Conservation (phyloP, 2,329 filamentous ascomycete genomes). For the Penicillium corylophilum region DNA sequence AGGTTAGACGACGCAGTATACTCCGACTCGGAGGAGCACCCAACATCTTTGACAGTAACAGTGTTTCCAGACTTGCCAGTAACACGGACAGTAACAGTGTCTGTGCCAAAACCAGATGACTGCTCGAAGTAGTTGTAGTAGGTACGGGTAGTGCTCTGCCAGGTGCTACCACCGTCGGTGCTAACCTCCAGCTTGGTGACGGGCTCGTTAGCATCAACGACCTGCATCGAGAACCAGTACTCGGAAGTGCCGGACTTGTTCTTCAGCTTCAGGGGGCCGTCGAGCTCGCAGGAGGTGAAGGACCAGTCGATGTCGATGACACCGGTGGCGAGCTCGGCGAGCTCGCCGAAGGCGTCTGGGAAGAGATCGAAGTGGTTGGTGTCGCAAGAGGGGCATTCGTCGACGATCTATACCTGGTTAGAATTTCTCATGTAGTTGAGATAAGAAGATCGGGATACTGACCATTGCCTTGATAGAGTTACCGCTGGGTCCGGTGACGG, state of each 20-base stretch:
- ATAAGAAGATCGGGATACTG: conserved; percentile 18
- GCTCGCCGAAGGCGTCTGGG: conserved; percentile 49
- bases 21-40: conserved; percentile 15
- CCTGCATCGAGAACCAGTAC: conserved; percentile 63
- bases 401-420: conserved; percentile 48
- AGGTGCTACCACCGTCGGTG: conserved; percentile 59
- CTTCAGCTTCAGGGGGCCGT: conserved; percentile 50
- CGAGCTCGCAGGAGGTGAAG: conserved; percentile 53
- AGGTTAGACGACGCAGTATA: conserved; percentile 28
- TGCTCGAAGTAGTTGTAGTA: conserved; percentile 65
- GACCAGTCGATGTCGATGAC: conserved; percentile 53
- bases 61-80: conserved; percentile 54
- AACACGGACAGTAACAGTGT: conserved; percentile 56
- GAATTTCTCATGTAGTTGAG: neutral
- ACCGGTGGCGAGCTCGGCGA: conserved; percentile 48
- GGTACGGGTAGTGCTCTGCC: conserved; percentile 56
- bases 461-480: conserved; percentile 65
- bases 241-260: conserved; percentile 51
- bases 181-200: conserved; percentile 60
- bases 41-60: conserved; percentile 54
- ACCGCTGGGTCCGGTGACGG: conserved; percentile 52
- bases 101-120: conserved; percentile 55
- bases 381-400: conserved; percentile 58
- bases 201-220: conserved; percentile 61
- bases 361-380: conserved; percentile 58